Evolutionary conservation across 2,329 filamentous ascomycete species (phyloP), one percentile per base, ranked within the genome.

Genomic region (Paramyrothecium roridum): DNA sequence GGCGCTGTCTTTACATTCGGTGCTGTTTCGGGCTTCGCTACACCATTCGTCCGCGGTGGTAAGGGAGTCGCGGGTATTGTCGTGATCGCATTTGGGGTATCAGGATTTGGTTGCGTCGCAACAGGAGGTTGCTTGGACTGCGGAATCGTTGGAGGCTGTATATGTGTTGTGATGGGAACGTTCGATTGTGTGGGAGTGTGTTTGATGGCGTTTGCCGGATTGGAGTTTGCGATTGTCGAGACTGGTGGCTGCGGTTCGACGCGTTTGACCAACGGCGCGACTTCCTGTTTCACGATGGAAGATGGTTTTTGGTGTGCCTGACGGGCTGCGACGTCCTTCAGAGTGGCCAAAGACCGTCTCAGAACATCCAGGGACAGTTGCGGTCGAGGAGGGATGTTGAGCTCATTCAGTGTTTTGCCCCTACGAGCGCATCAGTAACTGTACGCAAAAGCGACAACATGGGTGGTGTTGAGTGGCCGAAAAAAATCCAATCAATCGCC

Each of bases 331-430:
- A 63, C 55, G 23, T 65, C 63, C 37, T 61, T 54, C 8, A 68
- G 62, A 61, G 67, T 67, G 11, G 65, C 66, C 10, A 76, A 61
- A 10, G 71, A 70, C 54, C 71, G 72, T 59, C 74, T 76, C 33
- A 78, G 61, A 17, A 67, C 67, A 56, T 80, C 75, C 37, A 79
- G 74, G 55, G 76, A 73, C 51, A 76, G 68, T 59, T 71, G 70
- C 55, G 75, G 77, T 58, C 78, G 76, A 54, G 73, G 59, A 51
- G 83, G 83, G 56, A 85, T 79, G 63, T 74, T 79, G 51, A 72
- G 70, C 66, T 84, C 81, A 63, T 80, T 78, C 45, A 86, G 71
- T 56, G 70, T 73, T 60, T 70, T 73, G 53, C 69, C 69, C 62
- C 72, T 74, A 46, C 47, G 52, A n/a, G 45, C 30, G 20, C 34